Conservation (phyloP, 768 basidiomycete species). For the Pleurotus salmoneostramineus region DNA sequence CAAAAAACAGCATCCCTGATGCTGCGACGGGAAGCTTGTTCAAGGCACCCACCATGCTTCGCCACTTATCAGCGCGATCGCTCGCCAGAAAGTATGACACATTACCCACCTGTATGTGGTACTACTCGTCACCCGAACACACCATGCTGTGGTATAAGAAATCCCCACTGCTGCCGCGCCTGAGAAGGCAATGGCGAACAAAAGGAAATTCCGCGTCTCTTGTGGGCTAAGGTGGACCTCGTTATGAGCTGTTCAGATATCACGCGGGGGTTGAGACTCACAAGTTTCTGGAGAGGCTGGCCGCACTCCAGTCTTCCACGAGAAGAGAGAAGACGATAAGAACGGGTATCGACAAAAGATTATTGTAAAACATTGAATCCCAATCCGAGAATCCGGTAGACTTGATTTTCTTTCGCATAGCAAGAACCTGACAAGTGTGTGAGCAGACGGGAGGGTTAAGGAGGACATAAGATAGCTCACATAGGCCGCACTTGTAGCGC, state of each 20-base stretch:
- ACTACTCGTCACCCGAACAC: constrained; percentile 90
- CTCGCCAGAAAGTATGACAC: constrained; percentile 1
- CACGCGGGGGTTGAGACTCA: constrained; percentile 37
- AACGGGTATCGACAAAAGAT: constrained; percentile 90
- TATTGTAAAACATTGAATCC: constrained; percentile 99
- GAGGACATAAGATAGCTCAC: constrained; percentile 39
- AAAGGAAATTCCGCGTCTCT: constrained; percentile 71
- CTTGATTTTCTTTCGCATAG: constrained; percentile 97
- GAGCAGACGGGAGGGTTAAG: constrained; percentile 6
- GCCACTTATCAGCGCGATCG: constrained; percentile 6
- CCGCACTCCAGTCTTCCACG: constrained; percentile 85
- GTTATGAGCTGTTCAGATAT: constrained; percentile 2
- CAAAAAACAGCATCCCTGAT: constrained; percentile 98
- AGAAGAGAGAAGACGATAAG: constrained; percentile 77
- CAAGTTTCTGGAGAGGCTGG: constrained; percentile 83
- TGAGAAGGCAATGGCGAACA: constrained; percentile 90
- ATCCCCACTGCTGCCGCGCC: constrained; percentile 98
- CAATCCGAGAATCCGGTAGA: constrained; percentile 92
- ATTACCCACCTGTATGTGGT: constrained; percentile 88
- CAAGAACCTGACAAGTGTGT: constrained; percentile 59
- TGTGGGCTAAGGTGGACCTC: constrained; percentile 59
- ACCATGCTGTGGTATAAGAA: constrained; percentile 99
- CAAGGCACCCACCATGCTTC: constrained; percentile 92
- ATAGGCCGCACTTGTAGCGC: constrained; percentile 85
- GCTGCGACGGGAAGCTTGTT: constrained; percentile 98